Evolutionary conservation across 1,284 basidiomycete genomes (phyloP), one percentile per base, ranked within the genome.

Genomic region (Pulveroboletus ridleyi): DNA sequence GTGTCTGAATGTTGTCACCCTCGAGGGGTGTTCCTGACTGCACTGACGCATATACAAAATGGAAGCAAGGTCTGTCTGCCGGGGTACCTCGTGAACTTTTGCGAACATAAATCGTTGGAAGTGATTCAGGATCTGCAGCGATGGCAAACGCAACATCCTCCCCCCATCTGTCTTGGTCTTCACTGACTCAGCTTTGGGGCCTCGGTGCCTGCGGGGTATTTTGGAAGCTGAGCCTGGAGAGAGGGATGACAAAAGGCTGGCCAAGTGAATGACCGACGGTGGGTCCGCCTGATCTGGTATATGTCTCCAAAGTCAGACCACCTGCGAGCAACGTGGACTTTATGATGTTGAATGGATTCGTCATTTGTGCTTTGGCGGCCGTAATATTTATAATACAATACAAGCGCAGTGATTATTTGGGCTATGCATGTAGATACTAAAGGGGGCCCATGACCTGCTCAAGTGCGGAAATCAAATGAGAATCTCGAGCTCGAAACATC

Each of bases 41-140:
- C 89, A 54, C 82, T 95, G 65, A 93, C 90, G 0, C 94, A 94
- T 75, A 93, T 95, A 74, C 91, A 94, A 76, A 93, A 95, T 68
- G 93, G 93, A 20, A 93, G 92, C 70, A 89, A 89, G 65, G 89
- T 95, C 76, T 80, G 83, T 55, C 77, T 88, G 1, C 82, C 84
- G 6, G 85, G 85, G 53, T 77, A 86, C 59, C 82, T 94, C 67
- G 89, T 95, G 81, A 95, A 95, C 77, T 95, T 95, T 74, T 85
- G 86, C 71, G 95, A 95, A 75, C 85, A 88, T 64, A 88, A 90
- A 69, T 83, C 89, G 3, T 91, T 92, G 3, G 92, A 94, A 69
- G 86, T 94, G 56, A 86, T 95, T 56, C 83, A 90, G 56, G 92
- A 94, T 74, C 92, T 95, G 69, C 89, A 91, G 70, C 87, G 89